Evolutionary conservation across 78 protist species (phyloP).

Genomic region (Dictyostelium capitatum): DNA sequence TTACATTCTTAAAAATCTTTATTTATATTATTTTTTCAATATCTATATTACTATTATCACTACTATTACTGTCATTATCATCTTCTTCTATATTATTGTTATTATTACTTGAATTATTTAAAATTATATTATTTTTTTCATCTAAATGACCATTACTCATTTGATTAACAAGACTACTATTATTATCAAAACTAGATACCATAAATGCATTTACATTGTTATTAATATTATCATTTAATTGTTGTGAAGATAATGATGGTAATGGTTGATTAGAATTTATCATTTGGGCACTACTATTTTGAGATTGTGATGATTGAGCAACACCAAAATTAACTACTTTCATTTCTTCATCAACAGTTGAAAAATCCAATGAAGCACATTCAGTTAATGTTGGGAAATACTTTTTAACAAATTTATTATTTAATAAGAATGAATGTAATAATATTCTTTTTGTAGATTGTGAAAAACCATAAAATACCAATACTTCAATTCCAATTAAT

Average conservation of each 20-base stretch:
- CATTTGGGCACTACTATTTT: background rate
- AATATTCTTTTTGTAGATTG: background rate
- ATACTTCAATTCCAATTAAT: slow-evolving; percentile 12
- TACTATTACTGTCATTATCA: background rate
- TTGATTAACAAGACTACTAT: slow-evolving; percentile 1
- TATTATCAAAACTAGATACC: slow-evolving; percentile 4
- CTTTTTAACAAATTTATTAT: background rate
- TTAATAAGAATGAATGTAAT: background rate
- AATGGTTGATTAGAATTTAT: background rate
- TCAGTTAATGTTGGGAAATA: background rate
- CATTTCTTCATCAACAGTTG: slow-evolving; percentile 6
- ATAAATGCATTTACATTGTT: background rate
- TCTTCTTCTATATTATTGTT: background rate
- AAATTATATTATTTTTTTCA: background rate
- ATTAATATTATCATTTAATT: background rate
- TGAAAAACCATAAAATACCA: background rate
- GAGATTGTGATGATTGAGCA: too few species aligned
- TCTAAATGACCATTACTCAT: background rate
- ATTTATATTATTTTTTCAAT: too few species aligned
- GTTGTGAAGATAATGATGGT: background rate
- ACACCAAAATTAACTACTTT: background rate
- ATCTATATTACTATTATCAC: too few species aligned
- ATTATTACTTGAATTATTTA: slow-evolving; percentile 1
- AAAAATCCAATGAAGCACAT: slow-evolving; percentile 7
- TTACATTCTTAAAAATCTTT: too few species aligned